A percentile compares a stretch with the other conserved stretches of the same genome.
These are phyloP conservation scores for Mychonastes homosphaera DNA, from an alignment of 139 green algal species.

Conservation along the genomic window DNA sequence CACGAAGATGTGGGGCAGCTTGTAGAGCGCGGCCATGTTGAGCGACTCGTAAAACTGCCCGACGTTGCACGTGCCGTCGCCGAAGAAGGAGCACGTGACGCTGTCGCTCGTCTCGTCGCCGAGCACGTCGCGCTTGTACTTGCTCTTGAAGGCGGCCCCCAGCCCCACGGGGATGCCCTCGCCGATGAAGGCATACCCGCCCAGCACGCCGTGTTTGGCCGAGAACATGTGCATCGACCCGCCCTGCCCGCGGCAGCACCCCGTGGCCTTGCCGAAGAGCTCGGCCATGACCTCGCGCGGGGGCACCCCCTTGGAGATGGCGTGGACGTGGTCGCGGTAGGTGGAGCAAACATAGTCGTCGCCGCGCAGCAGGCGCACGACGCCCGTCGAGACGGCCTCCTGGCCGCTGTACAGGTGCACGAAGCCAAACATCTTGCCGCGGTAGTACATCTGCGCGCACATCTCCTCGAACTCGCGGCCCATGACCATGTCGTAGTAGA, in stretches of 20 bases:
- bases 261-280: constrained; percentile 97
- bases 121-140: constrained; percentile 71
- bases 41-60: constrained; percentile 92
- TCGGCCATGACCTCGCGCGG: constrained; percentile 88
- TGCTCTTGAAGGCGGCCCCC: constrained; percentile 83
- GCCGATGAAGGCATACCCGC: constrained; percentile 96
- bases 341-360: constrained; percentile 92
- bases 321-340: constrained; percentile 98
- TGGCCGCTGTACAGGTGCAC: constrained; percentile 96
- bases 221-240: constrained; percentile 99
- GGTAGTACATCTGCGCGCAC: constrained; percentile 99
- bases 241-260: constrained; percentile 86
- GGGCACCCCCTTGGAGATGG: constrained; percentile 81
- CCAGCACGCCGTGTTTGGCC: constrained; percentile 75
- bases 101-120: constrained; percentile 64
- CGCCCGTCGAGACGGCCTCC: constrained; percentile 74
- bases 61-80: constrained; percentile 96
- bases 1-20: constrained; percentile 97
- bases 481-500: constrained; percentile 88
- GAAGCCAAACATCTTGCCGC: constrained; percentile 92
- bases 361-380: constrained; percentile 52
- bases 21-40: constrained; percentile 97
- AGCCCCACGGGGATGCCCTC: constrained; percentile 94
- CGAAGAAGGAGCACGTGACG: constrained; percentile 86
- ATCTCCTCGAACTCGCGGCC: constrained; percentile 96